phyloP scores from a whole-genome alignment of 2,329 filamentous ascomycete genomes.

The Clarireedia homoeocarpa region DNA sequence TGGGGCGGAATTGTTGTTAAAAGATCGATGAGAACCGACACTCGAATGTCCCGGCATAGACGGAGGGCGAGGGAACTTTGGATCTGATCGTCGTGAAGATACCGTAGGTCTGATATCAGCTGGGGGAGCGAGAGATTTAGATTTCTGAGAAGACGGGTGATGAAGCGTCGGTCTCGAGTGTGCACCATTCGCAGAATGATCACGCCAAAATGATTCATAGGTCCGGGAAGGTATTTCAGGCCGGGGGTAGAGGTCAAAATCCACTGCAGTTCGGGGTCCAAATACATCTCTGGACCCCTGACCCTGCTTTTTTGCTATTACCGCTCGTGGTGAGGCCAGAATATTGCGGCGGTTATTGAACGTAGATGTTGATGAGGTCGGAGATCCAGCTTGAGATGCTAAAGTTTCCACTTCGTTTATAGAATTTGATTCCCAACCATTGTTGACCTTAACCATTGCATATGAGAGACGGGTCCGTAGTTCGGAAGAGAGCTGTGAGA shows the following conservation, averaged over 20 bases:
- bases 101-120: constrained; percentile 30
- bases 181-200: constrained; percentile 29
- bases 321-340: constrained; percentile 46
- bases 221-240: constrained; percentile 27
- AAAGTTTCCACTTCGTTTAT: constrained; percentile 72
- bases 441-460: constrained; percentile 87
- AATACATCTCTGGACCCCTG: constrained; percentile 13
- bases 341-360: constrained; percentile 44
- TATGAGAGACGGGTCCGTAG: constrained; percentile 81
- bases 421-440: constrained; percentile 75
- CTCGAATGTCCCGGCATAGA: constrained; percentile 16
- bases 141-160: constrained; percentile 36
- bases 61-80: constrained; percentile 27
- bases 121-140: constrained; percentile 34
- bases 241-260: constrained; percentile 30
- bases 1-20: constrained; percentile 17
- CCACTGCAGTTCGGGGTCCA: constrained; percentile 14
- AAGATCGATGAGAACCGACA: not conserved
- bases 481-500: constrained; percentile 41
- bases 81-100: constrained; percentile 24
- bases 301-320: constrained; percentile 30
- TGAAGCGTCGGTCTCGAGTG: constrained; percentile 11
- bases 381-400: constrained; percentile 60
- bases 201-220: constrained; percentile 40
- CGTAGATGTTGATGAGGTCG: constrained; percentile 50